These are phyloP conservation scores for Geranium rotundifolium DNA, from an alignment of 345 rosid species.

Conservation along the genomic window DNA sequence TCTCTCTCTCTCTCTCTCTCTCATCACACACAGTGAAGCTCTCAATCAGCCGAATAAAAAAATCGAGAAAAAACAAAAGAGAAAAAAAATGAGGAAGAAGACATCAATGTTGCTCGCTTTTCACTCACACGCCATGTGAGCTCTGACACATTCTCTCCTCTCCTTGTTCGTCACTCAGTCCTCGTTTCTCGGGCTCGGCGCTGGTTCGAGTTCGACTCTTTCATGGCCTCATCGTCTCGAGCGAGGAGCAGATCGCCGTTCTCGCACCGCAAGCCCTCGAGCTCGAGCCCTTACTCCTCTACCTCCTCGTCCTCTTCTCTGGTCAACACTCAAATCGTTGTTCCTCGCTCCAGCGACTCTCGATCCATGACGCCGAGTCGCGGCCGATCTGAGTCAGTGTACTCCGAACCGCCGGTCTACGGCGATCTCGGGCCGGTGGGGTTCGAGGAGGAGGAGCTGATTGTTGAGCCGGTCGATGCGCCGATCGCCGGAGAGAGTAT, in stretches of 20 bases:
- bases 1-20: conserved; percentile 13
- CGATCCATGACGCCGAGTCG: conserved; percentile 81
- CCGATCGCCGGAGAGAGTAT: conserved; percentile 75
- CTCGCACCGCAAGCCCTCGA: conserved; percentile 60
- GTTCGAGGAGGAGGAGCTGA: conserved; percentile 57
- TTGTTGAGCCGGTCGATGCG: conserved; percentile 50
- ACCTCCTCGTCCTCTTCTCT: conserved; percentile 67
- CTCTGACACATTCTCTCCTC: conserved; percentile 45
- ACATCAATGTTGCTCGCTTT: conserved; percentile 37
- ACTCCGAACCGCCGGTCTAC: conserved; percentile 28
- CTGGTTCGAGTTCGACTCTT: conserved; percentile 2
- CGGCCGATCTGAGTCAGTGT: conserved; percentile 47
- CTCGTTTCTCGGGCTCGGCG: conserved; percentile 11
- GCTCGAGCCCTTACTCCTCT: conserved; percentile 65
- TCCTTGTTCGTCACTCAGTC: background rate
- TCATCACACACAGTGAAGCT: conserved; percentile 1
- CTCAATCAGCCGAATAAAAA: conserved; percentile 24
- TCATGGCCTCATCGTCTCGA: conserved; percentile 75
- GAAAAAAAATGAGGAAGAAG: background rate
- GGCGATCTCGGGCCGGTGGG: conserved; percentile 36
- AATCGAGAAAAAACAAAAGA: background rate
- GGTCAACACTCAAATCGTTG: conserved; percentile 32
- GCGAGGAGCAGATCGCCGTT: conserved; percentile 87
- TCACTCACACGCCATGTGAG: conserved; percentile 66
- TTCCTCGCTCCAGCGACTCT: conserved; percentile 54